phyloP scores from a whole-genome alignment of 331 rosid genomes.

The Telfairia occidentalis region DNA sequence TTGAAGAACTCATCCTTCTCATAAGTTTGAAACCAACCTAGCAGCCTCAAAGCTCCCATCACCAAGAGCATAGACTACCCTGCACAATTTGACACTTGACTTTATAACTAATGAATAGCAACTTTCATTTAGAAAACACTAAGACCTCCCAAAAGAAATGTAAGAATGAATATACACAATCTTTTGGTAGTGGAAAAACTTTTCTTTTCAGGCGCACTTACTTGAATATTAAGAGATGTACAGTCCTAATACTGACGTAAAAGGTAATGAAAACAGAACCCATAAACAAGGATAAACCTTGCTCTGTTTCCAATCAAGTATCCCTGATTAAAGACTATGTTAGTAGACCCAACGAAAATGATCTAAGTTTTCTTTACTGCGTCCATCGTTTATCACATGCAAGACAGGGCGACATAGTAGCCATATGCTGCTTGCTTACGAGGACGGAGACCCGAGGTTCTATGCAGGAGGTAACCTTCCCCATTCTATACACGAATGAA shows the following conservation, averaged over 20 bases:
- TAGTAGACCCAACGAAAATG: neutral
- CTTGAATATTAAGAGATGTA: neutral
- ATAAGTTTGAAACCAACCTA: neutral
- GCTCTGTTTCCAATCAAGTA: neutral
- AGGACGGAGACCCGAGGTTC: neutral
- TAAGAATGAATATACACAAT: neutral
- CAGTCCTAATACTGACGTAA: neutral
- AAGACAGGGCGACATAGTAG: neutral
- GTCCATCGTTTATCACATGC: neutral
- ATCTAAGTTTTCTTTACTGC: neutral
- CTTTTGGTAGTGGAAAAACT: neutral
- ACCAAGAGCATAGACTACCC: neutral
- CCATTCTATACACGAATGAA: neutral
- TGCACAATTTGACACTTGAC: neutral
- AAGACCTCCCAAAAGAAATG: neutral
- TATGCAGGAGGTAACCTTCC: neutral
- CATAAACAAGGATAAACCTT: neutral
- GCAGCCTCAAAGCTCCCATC: neutral
- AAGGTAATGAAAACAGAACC: neutral
- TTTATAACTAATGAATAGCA: neutral
- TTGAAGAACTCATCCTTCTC: neutral
- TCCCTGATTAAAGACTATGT: neutral
- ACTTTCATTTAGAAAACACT: neutral
- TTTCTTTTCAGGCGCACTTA: neutral
- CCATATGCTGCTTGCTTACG: neutral